Evolutionary conservation across 2,329 filamentous ascomycete genomes (phyloP), one percentile per base, ranked within the genome.

Genomic region (Penicillium vulpinum): DNA sequence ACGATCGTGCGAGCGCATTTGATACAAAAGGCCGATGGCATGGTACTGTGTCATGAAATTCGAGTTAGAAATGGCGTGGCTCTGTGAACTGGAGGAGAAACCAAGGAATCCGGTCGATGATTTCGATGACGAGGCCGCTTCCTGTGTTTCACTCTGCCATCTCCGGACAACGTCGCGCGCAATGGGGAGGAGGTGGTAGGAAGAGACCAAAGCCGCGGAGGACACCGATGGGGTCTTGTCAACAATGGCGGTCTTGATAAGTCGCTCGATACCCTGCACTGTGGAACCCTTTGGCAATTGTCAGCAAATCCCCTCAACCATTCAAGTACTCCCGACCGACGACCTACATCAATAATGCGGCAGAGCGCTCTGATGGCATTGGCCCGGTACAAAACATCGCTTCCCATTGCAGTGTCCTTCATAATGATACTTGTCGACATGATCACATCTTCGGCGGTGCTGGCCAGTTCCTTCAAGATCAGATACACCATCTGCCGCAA

Each of bases 391-490:
- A 97, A 87, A 51, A 92, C 89, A 73, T 97, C 94, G 71, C 91
- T 97, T 70, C 92, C 91, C 62, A 95, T 92, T 51, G 92, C 92
- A 11, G 93, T 97, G 76, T 99, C 94, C 82, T 99, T 99, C 94
- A 97, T 99, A 68, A 99, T 97, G 67, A 93, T 97, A 78, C 91
- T 96, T 18, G 94, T 99, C 61, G 97, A 94, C 94, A 99, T 97
- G 75, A 99, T 99, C 63, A 97, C 95, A 83, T 99, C 94, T 80
- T 97, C 92, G 57, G 94, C 94, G 24, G 92, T 96, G 76, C 88
- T 87, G 66, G 93, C 91, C 70, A 99, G 83, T 84, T 99, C 94
- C 85, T 97, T 99, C 81, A 97, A 91, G 74, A 97, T 88, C 65
- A 97, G 84, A 80, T 97, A 96, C 50, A 99, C 93, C 92, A 97